These are phyloP conservation scores for Tetragonia tetragonoides DNA, from an alignment of 148 eudicot genomes.

Conservation along the genomic window DNA sequence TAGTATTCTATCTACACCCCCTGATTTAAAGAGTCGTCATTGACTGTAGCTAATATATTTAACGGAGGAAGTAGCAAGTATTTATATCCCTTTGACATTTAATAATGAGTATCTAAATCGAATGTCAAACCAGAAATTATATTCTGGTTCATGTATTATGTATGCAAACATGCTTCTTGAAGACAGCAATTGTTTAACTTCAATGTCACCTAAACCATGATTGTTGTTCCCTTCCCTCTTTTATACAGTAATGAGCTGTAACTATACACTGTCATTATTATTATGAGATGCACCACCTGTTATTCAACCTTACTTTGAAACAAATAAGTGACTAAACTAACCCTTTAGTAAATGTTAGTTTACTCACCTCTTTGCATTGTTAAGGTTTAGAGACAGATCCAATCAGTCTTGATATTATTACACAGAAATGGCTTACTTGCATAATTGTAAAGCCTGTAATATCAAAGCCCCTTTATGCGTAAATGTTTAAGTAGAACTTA, in stretches of 20 bases:
- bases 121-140: background rate
- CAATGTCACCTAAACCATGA: background rate
- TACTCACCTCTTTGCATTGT: too few species aligned
- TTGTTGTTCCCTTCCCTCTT: background rate
- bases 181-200: slow-evolving; percentile 3
- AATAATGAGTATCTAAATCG: background rate
- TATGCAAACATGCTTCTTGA: slow-evolving; percentile 32
- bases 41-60: background rate
- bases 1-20: background rate
- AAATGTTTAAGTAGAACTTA: too few species aligned
- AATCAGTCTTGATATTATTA: too few species aligned
- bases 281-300: too few species aligned
- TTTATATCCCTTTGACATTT: background rate
- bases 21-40: slow-evolving; percentile 8
- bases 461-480: too few species aligned
- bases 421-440: too few species aligned
- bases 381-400: too few species aligned
- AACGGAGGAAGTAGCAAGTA: background rate
- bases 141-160: slow-evolving; percentile 18
- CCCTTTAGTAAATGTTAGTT: too few species aligned
- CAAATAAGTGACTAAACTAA: too few species aligned
- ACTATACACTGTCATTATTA: background rate
- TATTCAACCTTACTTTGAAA: too few species aligned
- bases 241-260: background rate
- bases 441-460: background rate